Evolutionary conservation across 495 filamentous ascomycete genomes (phyloP).

Genomic region (Aspergillus ostianus): DNA sequence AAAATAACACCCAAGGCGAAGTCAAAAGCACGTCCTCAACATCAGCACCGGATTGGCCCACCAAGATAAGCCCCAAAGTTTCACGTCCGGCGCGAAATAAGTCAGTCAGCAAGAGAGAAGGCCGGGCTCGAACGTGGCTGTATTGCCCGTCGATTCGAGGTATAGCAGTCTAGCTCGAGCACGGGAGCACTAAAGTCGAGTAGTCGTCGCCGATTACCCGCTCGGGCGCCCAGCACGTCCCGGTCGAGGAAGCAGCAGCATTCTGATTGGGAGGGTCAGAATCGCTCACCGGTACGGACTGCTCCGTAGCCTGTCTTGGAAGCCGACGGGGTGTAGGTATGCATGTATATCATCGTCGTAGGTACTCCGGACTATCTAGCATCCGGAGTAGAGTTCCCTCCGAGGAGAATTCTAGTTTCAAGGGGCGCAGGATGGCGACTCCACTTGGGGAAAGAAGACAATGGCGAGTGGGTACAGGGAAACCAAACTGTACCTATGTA

Average conservation of each 20-base stretch:
- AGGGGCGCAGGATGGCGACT: neutral
- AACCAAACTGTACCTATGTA: neutral
- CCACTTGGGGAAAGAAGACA: neutral
- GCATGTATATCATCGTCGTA: neutral
- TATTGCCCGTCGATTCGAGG: neutral
- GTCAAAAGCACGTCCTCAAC: neutral
- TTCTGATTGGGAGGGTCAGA: neutral
- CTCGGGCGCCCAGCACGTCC: slow-evolving; percentile 8
- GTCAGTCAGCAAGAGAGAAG: neutral
- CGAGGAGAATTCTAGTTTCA: neutral
- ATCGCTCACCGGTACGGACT: neutral
- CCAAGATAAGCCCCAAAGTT: neutral
- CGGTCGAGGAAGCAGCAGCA: neutral
- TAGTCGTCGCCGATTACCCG: slow-evolving; percentile 5
- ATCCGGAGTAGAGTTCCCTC: neutral
- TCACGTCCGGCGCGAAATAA: neutral
- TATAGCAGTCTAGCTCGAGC: neutral
- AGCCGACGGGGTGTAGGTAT: neutral
- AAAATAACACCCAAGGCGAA: neutral
- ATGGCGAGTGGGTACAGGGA: neutral
- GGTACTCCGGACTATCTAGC: neutral
- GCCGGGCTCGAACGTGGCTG: neutral
- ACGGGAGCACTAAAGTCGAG: neutral
- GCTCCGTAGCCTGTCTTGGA: neutral
- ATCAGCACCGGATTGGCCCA: neutral